Evolutionary conservation across 371 early-diverging fungal species (phyloP), one percentile per base, ranked within the genome.

Genomic region (Apophysomyces trapeziformis): DNA sequence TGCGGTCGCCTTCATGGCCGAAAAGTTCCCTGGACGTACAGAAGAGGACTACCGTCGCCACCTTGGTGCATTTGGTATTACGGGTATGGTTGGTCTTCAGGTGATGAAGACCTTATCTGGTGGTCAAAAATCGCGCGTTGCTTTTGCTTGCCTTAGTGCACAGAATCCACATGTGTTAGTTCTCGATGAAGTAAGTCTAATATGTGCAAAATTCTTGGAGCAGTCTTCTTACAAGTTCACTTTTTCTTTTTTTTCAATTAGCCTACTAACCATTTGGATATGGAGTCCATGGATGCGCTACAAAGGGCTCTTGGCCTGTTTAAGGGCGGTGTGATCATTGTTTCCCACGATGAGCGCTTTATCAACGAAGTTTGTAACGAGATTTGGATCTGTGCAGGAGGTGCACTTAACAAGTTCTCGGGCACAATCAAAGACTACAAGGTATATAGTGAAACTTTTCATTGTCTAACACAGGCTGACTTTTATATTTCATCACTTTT

Each of bases 71-170:
- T 99, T 96, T 73, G 99, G 99, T 72, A 90, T 99, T 63, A 92
- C 97, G 36, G 99, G 99, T 16, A 95, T 93, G 89, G 93, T 93
- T 1, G 96, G 94, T 56, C 78, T 97, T 80, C 97, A 97, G 74
- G 87, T 92, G 26, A 96, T 99, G 77, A 86, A 92, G 61, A 98
- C 97, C 0, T 79, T 99, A 11, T 96, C 96, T 61, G 99, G 99
- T 76, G 99, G 99, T 69, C 99, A 99, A 80, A 99, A 99, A 83
- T 90, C 91, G 41, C 87, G 99, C 63, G 96, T 99, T 12, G 93
- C 96, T 21, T 99, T 99, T 86, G 98, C 99, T 37, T 91, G 92
- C 57, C 87, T 99, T 73, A 93, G 95, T 60, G 85, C 95, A 72
- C 89, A 87, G 77, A 88, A 92, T 67, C 98, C 99, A 41, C 98